Percentiles rank a stretch among this genome's conserved stretches.
phyloP scores from a whole-genome alignment of 2,329 filamentous ascomycete species.

The Fusarium guadeloupense region DNA sequence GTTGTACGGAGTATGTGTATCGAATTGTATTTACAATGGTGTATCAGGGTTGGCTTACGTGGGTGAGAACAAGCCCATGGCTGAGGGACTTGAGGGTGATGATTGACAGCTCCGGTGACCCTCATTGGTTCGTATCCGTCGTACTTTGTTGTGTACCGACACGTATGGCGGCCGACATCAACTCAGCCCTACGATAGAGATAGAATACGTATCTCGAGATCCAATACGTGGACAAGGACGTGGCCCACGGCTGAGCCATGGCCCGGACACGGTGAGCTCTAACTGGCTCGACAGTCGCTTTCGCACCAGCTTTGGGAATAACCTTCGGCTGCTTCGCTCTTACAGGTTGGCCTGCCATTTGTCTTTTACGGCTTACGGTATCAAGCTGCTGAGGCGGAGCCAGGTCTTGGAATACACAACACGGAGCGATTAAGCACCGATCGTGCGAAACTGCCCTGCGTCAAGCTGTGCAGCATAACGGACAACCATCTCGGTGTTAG shows the following conservation, averaged over 20 bases:
- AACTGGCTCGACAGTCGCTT: conserved; percentile 17
- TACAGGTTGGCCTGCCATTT: conserved; percentile 13
- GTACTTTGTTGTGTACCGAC: conserved; percentile 27
- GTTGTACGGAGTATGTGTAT: too few relatives aligned
- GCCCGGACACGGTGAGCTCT: conserved; percentile 1
- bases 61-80: conserved; percentile 15
- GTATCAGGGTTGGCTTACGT: conserved; percentile 16
- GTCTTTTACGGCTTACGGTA: conserved; percentile 4
- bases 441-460: conserved; percentile 6
- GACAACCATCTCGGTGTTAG: conserved; percentile 7
- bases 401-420: conserved; percentile 22
- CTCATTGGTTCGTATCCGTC: conserved; percentile 28
- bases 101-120: not conserved
- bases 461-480: conserved; percentile 9
- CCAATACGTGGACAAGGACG: conserved; percentile 12
- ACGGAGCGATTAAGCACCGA: conserved; percentile 20
- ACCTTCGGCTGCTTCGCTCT: conserved; percentile 5
- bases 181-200: conserved; percentile 36
- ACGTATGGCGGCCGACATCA: conserved; percentile 25
- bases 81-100: conserved; percentile 15
- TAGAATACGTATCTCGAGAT: conserved; percentile 10
- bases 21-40: not conserved
- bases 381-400: conserved; percentile 31
- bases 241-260: conserved; percentile 7
- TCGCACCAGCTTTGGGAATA: conserved; percentile 14